phyloP scores from a whole-genome alignment of 1,284 basidiomycete genomes.

The Sanghuangporus weigelae region DNA sequence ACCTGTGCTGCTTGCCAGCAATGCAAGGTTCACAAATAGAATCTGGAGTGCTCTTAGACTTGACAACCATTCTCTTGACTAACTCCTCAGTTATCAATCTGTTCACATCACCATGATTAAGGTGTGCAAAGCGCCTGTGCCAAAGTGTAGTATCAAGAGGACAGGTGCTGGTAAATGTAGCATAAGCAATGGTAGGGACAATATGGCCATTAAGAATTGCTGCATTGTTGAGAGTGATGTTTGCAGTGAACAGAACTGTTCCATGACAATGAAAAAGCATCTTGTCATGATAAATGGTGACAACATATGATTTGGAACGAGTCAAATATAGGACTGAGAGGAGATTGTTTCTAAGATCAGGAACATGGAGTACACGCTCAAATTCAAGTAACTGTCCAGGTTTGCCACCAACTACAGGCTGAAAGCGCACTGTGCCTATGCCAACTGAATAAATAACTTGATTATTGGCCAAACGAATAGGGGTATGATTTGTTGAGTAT shows the following conservation, averaged over 20 bases:
- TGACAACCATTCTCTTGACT: conserved; percentile 19
- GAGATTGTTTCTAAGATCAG: too few species aligned
- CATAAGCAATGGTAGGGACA: too few species aligned
- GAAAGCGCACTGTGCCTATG: too few species aligned
- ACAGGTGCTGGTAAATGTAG: too few species aligned
- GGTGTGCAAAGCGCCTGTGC: too few species aligned
- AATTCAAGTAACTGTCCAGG: conserved; percentile 24
- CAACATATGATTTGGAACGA: conserved; percentile 18
- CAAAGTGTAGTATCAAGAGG: too few species aligned
- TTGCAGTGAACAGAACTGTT: conserved; percentile 14
- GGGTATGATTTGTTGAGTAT: too few species aligned
- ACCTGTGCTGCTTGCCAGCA: conserved; percentile 18
- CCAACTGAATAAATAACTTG: too few species aligned
- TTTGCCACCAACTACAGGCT: conserved; percentile 20
- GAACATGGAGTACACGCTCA: conserved; percentile 30
- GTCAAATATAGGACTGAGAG: conserved; percentile 35
- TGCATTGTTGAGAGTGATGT: conserved; percentile 17
- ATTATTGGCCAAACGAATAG: too few species aligned
- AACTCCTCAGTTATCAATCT: conserved; percentile 2
- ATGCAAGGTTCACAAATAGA: too few species aligned
- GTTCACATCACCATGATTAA: not conserved
- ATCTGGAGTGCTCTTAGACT: not conserved
- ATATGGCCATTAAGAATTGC: conserved; percentile 3
- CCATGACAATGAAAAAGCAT: conserved; percentile 11
- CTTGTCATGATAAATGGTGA: too few species aligned